Base-by-base conservation (phyloP, 352 stramenopile species). In the Globisporangium spiculum region DNA sequence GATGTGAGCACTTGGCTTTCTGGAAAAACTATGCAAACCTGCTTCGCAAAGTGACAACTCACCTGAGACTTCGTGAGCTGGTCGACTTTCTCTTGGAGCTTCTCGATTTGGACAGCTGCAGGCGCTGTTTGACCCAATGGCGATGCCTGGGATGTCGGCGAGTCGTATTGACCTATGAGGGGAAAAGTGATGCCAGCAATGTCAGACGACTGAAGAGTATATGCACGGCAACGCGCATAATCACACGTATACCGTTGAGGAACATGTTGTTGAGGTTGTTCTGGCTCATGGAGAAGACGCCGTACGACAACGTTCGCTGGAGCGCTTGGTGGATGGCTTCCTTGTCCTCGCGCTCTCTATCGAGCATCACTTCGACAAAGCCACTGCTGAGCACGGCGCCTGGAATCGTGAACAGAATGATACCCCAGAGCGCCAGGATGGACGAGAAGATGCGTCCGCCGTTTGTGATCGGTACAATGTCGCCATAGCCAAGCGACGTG, bases 331-430 rank as follows among this genome's bases (percentile, higher is more conserved):
- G 72, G 58, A 93, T 70, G 4, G 74, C 72, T 27, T 70, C 77
- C 63, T 86, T 83, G n/a, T 88, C 64, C 32, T 81, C 74, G 55
- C 88, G 79, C 68, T 94, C 84, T n/a, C 74, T 70, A 41, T 95
- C 79, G n/a, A 95, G 77, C 88, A 93, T 93, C 7, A 95, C 76
- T 55, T 95, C 88, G 55, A 95, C 80, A 54, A 93, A 94, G 2
- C 86, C 88, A 71, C 80, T 91, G 38, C 83, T 80, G 18, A 95
- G 68, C n/a, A 95, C 78, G n/a, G 84, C 87, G 41, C 85, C 86
- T 1, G 88, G 88, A 62, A 95, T 93, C 16, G 86, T 92, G 63
- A 95, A 95, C 60, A 95, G 65, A 53, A 95, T 92, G 62, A 93
- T 95, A n/a, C 88, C 88, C 84, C 83, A 95, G 6, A 95, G 68